phyloP scores from a whole-genome alignment of 805 yeast species.

The Sugiyamaella americana region DNA sequence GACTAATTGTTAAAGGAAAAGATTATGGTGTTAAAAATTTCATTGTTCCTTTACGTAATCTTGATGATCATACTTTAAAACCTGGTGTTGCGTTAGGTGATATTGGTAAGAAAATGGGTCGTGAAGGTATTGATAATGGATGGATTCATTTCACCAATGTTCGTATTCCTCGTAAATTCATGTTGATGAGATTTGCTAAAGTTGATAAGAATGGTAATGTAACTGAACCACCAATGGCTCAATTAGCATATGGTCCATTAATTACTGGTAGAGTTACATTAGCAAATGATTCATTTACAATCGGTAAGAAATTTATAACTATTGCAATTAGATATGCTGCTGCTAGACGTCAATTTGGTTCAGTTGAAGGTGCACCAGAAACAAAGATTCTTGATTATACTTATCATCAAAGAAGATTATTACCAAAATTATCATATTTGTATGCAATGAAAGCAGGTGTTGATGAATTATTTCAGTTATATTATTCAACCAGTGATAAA shows the following conservation, averaged over 20 bases:
- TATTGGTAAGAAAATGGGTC: slow-evolving; percentile 91
- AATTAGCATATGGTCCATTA: slow-evolving; percentile 80
- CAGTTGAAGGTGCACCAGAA: slow-evolving; percentile 45
- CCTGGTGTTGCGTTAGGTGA: slow-evolving; percentile 86
- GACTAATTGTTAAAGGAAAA: slow-evolving; percentile 70
- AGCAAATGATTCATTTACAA: slow-evolving; percentile 80
- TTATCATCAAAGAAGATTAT: slow-evolving; percentile 77
- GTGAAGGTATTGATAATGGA: slow-evolving; percentile 93
- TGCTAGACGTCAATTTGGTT: slow-evolving; percentile 79
- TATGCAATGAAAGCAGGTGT: slow-evolving; percentile 74
- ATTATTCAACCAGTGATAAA: slow-evolving; percentile 39
- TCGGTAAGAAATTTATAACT: slow-evolving; percentile 71
- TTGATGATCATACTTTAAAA: slow-evolving; percentile 52
- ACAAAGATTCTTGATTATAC: slow-evolving; percentile 79
- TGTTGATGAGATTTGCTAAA: slow-evolving; percentile 74
- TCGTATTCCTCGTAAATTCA: slow-evolving; percentile 71
- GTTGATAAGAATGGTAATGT: slow-evolving; percentile 68
- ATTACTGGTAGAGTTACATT: slow-evolving; percentile 84
- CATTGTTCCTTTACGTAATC: slow-evolving; percentile 82
- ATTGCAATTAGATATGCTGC: slow-evolving; percentile 86
- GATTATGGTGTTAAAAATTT: slow-evolving; percentile 92
- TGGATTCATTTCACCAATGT: slow-evolving; percentile 91
- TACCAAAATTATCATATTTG: slow-evolving; percentile 77
- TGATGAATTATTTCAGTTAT: slow-evolving; percentile 44
- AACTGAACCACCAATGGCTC: slow-evolving; percentile 76